Percentiles rank a stretch among this genome's conserved stretches.
Evolutionary conservation across 371 early-diverging fungal genomes (phyloP).

Genomic region (Paraphysoderma sedebokerense): DNA sequence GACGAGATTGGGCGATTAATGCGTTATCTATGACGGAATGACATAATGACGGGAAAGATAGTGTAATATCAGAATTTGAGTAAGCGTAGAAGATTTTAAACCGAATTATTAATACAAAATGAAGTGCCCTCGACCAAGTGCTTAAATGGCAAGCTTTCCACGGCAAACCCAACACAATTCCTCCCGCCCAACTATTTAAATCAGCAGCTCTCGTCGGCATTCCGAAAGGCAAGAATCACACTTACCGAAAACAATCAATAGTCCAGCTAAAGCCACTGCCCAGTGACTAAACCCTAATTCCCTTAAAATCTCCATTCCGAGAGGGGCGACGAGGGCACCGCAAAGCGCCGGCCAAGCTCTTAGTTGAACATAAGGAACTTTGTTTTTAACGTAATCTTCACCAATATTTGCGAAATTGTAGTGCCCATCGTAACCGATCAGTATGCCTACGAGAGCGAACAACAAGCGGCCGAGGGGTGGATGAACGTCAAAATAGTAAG

Average conservation of each 20-base stretch:
- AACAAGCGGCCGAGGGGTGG: conserved; percentile 98
- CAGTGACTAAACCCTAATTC: conserved; percentile 66
- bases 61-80: neutral
- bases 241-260: conserved; percentile 67
- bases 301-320: conserved; percentile 69
- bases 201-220: neutral
- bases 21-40: conserved; percentile 51
- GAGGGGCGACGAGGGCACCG: conserved; percentile 54
- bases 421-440: conserved; percentile 84
- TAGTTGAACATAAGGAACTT: conserved; percentile 77
- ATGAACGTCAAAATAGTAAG: conserved; percentile 98
- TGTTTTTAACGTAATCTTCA: conserved; percentile 63
- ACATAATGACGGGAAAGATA: neutral
- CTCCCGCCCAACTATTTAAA: too few relatives aligned
- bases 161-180: too few relatives aligned
- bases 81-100: neutral
- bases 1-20: conserved; percentile 71
- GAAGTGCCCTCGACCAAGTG: too few relatives aligned
- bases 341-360: conserved; percentile 62
- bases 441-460: conserved; percentile 63
- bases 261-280: conserved; percentile 55
- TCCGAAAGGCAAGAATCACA: neutral
- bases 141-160: too few relatives aligned
- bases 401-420: conserved; percentile 90
- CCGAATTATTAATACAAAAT: too few relatives aligned